Evolutionary conservation across 2,329 filamentous ascomycete genomes (phyloP), one percentile per base, ranked within the genome.

Genomic region (Bertia moriformis): DNA sequence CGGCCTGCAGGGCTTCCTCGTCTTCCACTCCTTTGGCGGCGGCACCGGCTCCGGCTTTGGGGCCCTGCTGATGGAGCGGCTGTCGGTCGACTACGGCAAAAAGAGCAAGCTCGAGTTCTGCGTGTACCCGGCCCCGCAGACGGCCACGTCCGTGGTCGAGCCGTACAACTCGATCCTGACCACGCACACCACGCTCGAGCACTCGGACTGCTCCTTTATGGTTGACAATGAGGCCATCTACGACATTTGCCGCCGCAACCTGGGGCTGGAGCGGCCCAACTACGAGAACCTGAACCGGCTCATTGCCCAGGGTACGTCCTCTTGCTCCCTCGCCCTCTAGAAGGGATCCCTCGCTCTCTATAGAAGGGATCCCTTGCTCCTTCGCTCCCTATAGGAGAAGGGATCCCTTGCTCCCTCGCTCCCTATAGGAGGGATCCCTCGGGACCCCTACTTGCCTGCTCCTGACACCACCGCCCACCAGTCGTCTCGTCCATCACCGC

Each of bases 91-190:
- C 69, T 98, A 95, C 60, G 89, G 91, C 72, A 98, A 98, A 82
- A 98, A 98, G 82, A 93, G 84, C 77, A 98, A 98, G 81, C 78
- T 98, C 48, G 91, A 98, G 68, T 98, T 98, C 75, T 94, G 87
- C 57, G 88, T 98, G 58, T 98, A 98, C 72, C 91, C 91, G 56
- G 88, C 91, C 51, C 91, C 91, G 44, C 88, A 94, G 71, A 91
- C 91, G 50, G 86, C 89, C 51, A 95, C 89, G 55, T 93, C 91
- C 35, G 89, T 98, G 44, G 91, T 98, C 48, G 91, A 98, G 78
- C 91, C 91, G 44, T 98, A 98, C 79, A 98, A 98, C 78, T 95
- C 91, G 39, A 95, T 96, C 60, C 79, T 98, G 51, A 95, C 91
- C 53, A 96, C 91, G 47, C 91, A 98, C 78, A 96, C 88, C 59